Percentiles rank a stretch among this genome's conserved stretches.
Conservation (phyloP, 1,139 yeast species). For the Yamadazyma dendronema region DNA sequence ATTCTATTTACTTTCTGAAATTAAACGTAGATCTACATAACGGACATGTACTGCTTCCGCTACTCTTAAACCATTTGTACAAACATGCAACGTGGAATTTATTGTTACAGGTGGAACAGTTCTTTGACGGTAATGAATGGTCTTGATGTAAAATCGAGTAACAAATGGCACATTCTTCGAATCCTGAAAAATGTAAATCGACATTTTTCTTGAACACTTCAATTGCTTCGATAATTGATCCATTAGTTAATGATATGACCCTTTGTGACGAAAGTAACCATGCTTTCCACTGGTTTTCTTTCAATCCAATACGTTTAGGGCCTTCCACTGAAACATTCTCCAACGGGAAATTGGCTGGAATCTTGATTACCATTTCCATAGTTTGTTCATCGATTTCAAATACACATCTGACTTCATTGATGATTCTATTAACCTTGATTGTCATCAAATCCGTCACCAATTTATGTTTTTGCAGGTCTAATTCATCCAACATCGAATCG, state of each 20-base stretch:
- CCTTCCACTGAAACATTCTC: constrained; percentile 74
- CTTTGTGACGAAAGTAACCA: constrained; percentile 92
- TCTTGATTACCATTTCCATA: constrained; percentile 71
- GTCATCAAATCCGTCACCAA: constrained; percentile 45
- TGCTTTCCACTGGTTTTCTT: constrained; percentile 91
- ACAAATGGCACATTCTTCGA: constrained; percentile 96
- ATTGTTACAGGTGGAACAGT: constrained; percentile 86
- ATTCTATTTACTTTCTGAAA: constrained; percentile 29
- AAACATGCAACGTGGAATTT: constrained; percentile 97
- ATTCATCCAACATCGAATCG: constrained; percentile 54
- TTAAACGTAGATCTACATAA: constrained; percentile 80
- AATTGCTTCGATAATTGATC: constrained; percentile 78
- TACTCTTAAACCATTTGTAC: constrained; percentile 95
- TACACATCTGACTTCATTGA: constrained; percentile 70
- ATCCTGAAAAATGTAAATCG: constrained; percentile 80
- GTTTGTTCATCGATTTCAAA: constrained; percentile 86
- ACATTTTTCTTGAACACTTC: constrained; percentile 82
- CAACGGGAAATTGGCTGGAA: constrained; percentile 76
- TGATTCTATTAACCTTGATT: constrained; percentile 59
- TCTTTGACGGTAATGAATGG: constrained; percentile 84
- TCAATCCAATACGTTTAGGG: constrained; percentile 79
- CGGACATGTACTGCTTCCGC: constrained; percentile 91
- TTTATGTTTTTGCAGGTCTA: constrained; percentile 37
- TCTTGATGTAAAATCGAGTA: constrained; percentile 89
- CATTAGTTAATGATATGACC: constrained; percentile 69